Evolutionary conservation across 805 yeast genomes (phyloP).

Genomic region (Candida railenensis): DNA sequence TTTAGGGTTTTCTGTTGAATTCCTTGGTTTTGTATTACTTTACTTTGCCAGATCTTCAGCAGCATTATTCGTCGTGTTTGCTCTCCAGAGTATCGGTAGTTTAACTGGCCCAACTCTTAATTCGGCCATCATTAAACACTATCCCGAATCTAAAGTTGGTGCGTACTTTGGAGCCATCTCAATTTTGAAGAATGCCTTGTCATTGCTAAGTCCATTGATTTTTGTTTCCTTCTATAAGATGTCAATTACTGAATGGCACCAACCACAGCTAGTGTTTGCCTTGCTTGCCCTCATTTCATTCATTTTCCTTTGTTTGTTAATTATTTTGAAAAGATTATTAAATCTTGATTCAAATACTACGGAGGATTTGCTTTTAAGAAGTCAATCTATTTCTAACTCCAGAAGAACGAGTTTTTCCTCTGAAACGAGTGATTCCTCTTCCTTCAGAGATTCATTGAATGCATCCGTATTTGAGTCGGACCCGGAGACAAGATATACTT

Average conservation of each 20-base stretch:
- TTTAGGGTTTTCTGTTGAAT: slow-evolving; percentile 38
- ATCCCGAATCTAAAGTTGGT: slow-evolving; percentile 51
- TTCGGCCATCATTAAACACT: slow-evolving; percentile 60
- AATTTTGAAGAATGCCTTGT: slow-evolving; percentile 50
- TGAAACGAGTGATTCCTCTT: not conserved
- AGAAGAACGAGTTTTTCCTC: slow-evolving; percentile 1
- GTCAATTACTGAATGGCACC: slow-evolving; percentile 21
- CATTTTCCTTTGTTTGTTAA: slow-evolving; percentile 9
- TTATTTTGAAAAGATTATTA: slow-evolving; percentile 4
- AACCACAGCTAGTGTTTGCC: slow-evolving; percentile 28
- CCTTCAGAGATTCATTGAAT: slow-evolving; percentile 1
- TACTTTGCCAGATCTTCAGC: slow-evolving; percentile 27
- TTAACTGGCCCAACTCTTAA: slow-evolving; percentile 58
- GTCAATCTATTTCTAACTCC: not conserved
- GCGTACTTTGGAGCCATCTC: slow-evolving; percentile 74
- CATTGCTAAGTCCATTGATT: slow-evolving; percentile 49
- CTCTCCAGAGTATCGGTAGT: slow-evolving; percentile 48
- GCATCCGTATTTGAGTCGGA: slow-evolving; percentile 1
- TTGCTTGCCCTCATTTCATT: slow-evolving; percentile 14
- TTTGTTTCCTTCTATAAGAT: slow-evolving; percentile 46
- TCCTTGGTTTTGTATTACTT: slow-evolving; percentile 34
- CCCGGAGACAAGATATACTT: not conserved
- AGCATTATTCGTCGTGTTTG: slow-evolving; percentile 28
- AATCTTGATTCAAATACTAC: not conserved
- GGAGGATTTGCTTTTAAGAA: slow-evolving; percentile 2